phyloP scores from a whole-genome alignment of 805 yeast genomes.

The Metschnikowia gruessii region DNA sequence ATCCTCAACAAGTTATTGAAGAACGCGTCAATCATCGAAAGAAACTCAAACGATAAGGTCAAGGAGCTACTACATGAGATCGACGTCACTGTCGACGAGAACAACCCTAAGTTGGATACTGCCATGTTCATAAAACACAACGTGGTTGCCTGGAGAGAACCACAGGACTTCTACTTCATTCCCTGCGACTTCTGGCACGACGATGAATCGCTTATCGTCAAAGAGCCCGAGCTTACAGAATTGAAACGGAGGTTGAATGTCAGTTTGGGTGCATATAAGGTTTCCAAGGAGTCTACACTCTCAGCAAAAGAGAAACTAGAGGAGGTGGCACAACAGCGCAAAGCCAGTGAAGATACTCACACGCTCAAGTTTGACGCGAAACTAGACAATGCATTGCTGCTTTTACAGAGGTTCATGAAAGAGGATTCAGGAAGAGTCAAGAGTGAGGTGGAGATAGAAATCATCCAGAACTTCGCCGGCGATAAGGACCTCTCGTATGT shows the following conservation, averaged over 20 bases:
- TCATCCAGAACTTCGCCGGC: slow-evolving; percentile 81
- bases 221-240: slow-evolving; percentile 55
- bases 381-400: slow-evolving; percentile 48
- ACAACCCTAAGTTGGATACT: slow-evolving; percentile 71
- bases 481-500: slow-evolving; percentile 66
- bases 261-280: slow-evolving; percentile 38
- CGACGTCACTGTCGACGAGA: slow-evolving; percentile 59
- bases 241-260: slow-evolving; percentile 51
- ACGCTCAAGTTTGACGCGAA: slow-evolving; percentile 53
- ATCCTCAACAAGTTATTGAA: slow-evolving; percentile 67
- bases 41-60: slow-evolving; percentile 42
- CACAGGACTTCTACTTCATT: slow-evolving; percentile 76
- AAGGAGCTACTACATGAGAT: slow-evolving; percentile 50
- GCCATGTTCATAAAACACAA: slow-evolving; percentile 94
- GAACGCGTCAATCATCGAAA: slow-evolving; percentile 60
- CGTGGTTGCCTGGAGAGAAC: slow-evolving; percentile 71
- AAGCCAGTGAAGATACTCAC: slow-evolving; percentile 33
- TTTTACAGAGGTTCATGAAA: slow-evolving; percentile 60
- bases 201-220: slow-evolving; percentile 69
- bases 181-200: slow-evolving; percentile 98
- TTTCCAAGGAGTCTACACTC: slow-evolving; percentile 41
- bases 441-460: slow-evolving; percentile 85
- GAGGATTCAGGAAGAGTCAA: slow-evolving; percentile 73
- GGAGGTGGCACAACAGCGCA: slow-evolving; percentile 37
- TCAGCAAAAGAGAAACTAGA: slow-evolving; percentile 51